Evolutionary conservation across 768 basidiomycete species (phyloP).

Genomic region (Terana coerulea): DNA sequence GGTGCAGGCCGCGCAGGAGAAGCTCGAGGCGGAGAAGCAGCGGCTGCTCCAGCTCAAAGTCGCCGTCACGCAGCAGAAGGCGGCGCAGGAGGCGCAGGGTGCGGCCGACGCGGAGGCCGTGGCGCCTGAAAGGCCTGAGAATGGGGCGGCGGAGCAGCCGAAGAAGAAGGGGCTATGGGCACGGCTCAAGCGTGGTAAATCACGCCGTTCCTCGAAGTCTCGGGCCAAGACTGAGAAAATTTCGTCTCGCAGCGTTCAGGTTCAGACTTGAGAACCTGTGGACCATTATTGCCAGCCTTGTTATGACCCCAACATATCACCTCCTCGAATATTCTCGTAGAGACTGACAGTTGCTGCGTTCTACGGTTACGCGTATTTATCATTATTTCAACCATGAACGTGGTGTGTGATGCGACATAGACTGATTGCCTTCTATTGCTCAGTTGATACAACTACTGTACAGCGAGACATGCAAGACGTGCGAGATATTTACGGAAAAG

Average conservation of each 20-base stretch:
- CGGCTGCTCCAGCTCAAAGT: slow-evolving; percentile 8
- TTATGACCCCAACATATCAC: not conserved
- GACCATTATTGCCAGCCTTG: not conserved
- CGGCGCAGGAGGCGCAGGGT: not conserved
- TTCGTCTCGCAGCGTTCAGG: not conserved
- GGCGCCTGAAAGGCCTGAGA: not conserved
- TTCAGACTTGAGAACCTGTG: not conserved
- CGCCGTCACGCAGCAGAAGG: not conserved
- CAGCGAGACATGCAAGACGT: no score
- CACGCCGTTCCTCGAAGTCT: not conserved
- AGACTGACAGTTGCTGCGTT: no score
- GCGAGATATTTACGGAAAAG: no score
- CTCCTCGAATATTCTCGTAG: not conserved
- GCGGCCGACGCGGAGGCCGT: not conserved
- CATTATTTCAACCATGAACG: no score
- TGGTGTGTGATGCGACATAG: no score
- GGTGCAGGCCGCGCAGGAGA: slow-evolving; percentile 2
- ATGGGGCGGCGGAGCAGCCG: not conserved
- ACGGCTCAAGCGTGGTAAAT: not conserved
- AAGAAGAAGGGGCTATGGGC: not conserved
- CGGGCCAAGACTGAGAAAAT: not conserved
- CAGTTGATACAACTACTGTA: no score
- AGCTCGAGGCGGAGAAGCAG: slow-evolving; percentile 11
- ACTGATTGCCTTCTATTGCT: no score
- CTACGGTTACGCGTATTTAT: no score